A percentile compares a stretch with the other conserved stretches of the same genome.
phyloP scores from a whole-genome alignment of 140 eudicot genomes.

The Flaveria floridana region DNA sequence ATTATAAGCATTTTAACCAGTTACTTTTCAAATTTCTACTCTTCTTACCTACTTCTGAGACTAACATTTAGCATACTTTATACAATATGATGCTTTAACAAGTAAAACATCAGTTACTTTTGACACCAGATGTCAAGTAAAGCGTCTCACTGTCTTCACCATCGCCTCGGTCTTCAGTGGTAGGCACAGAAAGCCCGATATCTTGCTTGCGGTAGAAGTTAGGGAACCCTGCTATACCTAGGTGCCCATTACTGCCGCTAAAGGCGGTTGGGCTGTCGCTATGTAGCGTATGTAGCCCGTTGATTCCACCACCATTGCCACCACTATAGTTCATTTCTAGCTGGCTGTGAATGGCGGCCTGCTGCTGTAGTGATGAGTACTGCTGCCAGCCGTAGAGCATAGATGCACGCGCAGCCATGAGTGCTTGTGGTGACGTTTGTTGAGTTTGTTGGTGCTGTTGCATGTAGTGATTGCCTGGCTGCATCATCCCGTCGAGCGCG shows the following conservation, averaged over 20 bases:
- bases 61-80: too few species aligned
- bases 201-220: constrained; percentile 73
- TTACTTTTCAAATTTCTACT: constrained; percentile 22
- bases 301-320: constrained; percentile 36
- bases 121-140: constrained; percentile 70
- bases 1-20: constrained; percentile 28
- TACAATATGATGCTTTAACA: too few species aligned
- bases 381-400: constrained; percentile 81
- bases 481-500: constrained; percentile 54
- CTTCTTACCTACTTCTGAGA: too few species aligned
- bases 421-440: constrained; percentile 76
- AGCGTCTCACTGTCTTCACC: constrained; percentile 66
- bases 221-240: constrained; percentile 54
- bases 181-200: constrained; percentile 33
- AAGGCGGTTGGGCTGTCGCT: constrained; percentile 40
- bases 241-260: constrained; percentile 44
- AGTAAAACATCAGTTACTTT: constrained; percentile 46
- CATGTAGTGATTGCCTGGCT: constrained; percentile 67
- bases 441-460: constrained; percentile 80
- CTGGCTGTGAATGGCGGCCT: constrained; percentile 63
- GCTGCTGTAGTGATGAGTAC: constrained; percentile 69
- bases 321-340: constrained; percentile 63
- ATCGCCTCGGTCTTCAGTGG: constrained; percentile 44
- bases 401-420: constrained; percentile 81
- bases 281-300: constrained; percentile 71